These are phyloP conservation scores for Helotiales sp. DNA, from an alignment of 2,329 filamentous ascomycete species.

Conservation along the genomic window DNA sequence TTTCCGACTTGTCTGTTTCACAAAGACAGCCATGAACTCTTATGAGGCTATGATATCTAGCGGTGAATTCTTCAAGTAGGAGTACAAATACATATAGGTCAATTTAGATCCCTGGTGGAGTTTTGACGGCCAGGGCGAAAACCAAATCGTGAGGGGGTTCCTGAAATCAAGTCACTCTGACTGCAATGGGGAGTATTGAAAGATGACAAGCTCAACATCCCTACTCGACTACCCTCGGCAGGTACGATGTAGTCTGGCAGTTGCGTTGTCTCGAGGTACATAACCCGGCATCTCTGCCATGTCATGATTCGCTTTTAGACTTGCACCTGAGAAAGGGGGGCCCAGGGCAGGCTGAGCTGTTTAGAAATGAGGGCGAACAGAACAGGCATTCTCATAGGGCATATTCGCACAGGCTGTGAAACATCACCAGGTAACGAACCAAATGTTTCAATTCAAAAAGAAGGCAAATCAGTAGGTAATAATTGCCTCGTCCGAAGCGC, in stretches of 20 bases:
- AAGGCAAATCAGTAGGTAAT: constrained; percentile 2
- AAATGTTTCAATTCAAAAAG: not conserved
- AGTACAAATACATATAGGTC: too few species aligned
- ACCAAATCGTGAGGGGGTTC: too few species aligned
- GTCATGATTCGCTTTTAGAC: not conserved
- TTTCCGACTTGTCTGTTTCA: too few species aligned
- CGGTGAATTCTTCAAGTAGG: too few species aligned
- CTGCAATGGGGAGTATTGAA: too few species aligned
- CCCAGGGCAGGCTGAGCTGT: not conserved
- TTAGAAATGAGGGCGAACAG: not conserved
- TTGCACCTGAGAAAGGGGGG: not conserved
- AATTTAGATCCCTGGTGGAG: too few species aligned
- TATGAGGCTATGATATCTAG: too few species aligned
- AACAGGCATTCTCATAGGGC: not conserved
- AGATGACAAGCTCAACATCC: not conserved
- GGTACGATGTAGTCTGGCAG: too few species aligned
- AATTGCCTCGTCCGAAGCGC: not conserved
- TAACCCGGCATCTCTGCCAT: not conserved
- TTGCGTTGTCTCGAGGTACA: not conserved
- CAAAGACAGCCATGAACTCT: too few species aligned
- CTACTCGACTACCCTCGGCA: not conserved
- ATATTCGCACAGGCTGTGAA: constrained; percentile 2
- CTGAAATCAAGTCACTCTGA: too few species aligned
- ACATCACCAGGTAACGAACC: not conserved
- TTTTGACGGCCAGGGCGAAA: too few species aligned